Conservation (phyloP, 371 early-diverging fungal species). For the Mucor sp. region DNA sequence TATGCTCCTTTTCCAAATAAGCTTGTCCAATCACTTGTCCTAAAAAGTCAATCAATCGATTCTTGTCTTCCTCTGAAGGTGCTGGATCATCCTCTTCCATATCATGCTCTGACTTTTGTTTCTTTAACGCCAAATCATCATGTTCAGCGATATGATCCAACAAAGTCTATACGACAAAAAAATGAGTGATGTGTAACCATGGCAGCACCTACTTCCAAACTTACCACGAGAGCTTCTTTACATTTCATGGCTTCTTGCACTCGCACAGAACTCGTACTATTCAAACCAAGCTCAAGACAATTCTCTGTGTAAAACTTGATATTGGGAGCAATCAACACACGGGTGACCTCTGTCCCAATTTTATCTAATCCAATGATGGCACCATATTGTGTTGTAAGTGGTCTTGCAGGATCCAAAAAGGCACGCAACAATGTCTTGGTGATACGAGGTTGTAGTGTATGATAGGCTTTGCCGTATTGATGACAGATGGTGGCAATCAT, state of each 20-base stretch:
- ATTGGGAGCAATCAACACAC: slow-evolving; percentile 78
- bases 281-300: slow-evolving; percentile 28
- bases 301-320: slow-evolving; percentile 61
- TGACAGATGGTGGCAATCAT: slow-evolving; percentile 74
- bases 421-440: slow-evolving; percentile 87
- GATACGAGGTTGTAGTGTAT: slow-evolving; percentile 85
- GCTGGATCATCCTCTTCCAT: slow-evolving; percentile 23
- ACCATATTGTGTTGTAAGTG: slow-evolving; percentile 86
- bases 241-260: slow-evolving; percentile 42
- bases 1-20: slow-evolving; percentile 20
- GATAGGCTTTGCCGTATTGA: slow-evolving; percentile 79
- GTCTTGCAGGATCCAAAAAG: slow-evolving; percentile 84
- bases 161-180: slow-evolving; percentile 7
- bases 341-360: slow-evolving; percentile 81
- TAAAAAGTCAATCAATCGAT: slow-evolving; percentile 15
- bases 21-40: slow-evolving; percentile 22
- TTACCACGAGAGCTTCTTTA: slow-evolving; percentile 43
- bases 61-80: slow-evolving; percentile 15
- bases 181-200: not conserved
- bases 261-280: slow-evolving; percentile 24
- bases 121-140: not conserved
- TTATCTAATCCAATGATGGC: slow-evolving; percentile 80
- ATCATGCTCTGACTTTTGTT: slow-evolving; percentile 4
- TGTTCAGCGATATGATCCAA: slow-evolving; percentile 23
- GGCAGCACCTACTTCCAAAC: not conserved